phyloP scores from a whole-genome alignment of 495 filamentous ascomycete species.

The Neurospora tetraspora region DNA sequence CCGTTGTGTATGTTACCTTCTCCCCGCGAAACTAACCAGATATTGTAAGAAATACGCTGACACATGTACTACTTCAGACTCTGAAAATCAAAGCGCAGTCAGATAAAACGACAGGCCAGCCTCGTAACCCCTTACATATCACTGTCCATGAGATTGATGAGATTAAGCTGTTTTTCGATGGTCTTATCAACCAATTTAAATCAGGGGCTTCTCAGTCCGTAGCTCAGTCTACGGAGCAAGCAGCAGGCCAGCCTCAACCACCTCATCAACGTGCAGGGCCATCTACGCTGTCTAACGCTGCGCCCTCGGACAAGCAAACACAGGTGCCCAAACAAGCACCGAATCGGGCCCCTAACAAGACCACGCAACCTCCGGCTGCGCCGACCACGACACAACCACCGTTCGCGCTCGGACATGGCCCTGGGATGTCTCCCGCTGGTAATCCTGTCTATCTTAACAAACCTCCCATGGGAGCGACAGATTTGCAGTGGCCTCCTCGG shows the following conservation, averaged over 20 bases:
- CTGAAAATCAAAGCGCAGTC: not conserved
- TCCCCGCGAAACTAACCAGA: not conserved
- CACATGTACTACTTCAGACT: not conserved
- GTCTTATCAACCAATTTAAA: conserved; percentile 17
- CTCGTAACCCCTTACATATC: conserved; percentile 49
- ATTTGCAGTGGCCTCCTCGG: conserved; percentile 41
- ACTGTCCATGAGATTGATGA: conserved; percentile 44
- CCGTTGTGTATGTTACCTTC: not conserved
- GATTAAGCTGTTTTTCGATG: conserved; percentile 27
- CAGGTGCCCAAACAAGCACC: conserved; percentile 40
- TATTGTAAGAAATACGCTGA: not conserved
- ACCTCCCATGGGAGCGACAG: conserved; percentile 34
- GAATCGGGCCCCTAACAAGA: conserved; percentile 30
- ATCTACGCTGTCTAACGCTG: conserved; percentile 47
- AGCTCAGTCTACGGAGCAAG: conserved; percentile 10
- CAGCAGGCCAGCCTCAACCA: conserved; percentile 9
- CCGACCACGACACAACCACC: conserved; percentile 56
- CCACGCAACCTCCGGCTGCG: conserved; percentile 45
- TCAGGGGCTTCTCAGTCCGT: conserved; percentile 3
- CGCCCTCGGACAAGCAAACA: conserved; percentile 59
- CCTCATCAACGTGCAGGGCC: conserved; percentile 17
- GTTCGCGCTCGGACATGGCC: conserved; percentile 48
- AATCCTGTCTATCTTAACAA: conserved; percentile 47
- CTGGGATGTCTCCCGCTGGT: conserved; percentile 61
- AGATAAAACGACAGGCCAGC: not conserved